Evolutionary conservation across 352 stramenopile genomes (phyloP), one percentile per base, ranked within the genome.

Genomic region (Pythium guiyangense): DNA sequence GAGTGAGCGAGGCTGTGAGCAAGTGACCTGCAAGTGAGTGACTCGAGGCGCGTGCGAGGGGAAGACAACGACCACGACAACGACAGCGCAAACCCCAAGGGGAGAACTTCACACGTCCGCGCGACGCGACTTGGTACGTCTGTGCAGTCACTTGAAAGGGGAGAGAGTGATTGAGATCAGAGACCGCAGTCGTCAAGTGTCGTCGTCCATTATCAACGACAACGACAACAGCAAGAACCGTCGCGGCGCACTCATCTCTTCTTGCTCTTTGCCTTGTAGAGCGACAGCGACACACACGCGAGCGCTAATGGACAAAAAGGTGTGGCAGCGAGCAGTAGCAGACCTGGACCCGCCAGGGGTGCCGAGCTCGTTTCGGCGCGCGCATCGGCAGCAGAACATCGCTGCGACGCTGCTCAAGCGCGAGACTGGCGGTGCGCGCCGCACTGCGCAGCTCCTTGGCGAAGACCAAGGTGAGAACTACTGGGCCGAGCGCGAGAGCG

Each of bases 401-500:
- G 74, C 77, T 47, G 69, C 62, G 35, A 68, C 86, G 49, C 63
- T 92, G 59, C 72, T 86, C 37, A 69, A 70, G 18, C 76, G 82
- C 5, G 82, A 92, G 60, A 74, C 71, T 29, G 73, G 73, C 14
- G 74, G 75, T 9, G 66, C 65, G 25, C 58, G 66, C 25, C 70
- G 81, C 31, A 77, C 75, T 53, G 65, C 67, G 29, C 72, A 83
- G 54, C 57, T 72, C 44, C 63, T 69, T 3, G 71, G 71, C 31
- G 72, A 85, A 39, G 77, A 84, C 44, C 70, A 62, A 20, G 62
- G 71, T 11, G 84, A 94, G 60, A 81, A 84, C 40, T 86, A 79
- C 31, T 94, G 84, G 84, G 80, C 81, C 14, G 84, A 94, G 64
- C 73, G 74, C 54, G 79, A 94, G 62, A 90, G 82, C 35, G 66